These are phyloP conservation scores for Picea sitchensis DNA, from an alignment of 75 land plant genomes.

Conservation along the genomic window DNA sequence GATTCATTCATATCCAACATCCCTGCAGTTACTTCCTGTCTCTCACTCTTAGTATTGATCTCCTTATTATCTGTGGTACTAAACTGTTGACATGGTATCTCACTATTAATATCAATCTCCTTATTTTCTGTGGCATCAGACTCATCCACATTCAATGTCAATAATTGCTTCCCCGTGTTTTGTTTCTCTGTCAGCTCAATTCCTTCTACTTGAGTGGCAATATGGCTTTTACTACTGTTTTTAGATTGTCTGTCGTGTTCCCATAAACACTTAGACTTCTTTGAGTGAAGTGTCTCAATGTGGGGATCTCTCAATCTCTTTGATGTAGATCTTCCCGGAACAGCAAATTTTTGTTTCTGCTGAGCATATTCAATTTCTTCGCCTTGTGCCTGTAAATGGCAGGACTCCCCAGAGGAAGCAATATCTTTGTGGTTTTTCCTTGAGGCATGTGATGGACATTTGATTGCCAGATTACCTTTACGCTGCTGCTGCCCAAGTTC, in stretches of 20 bases:
- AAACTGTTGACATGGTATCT: background rate
- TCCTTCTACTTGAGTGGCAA: background rate
- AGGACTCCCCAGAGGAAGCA: background rate
- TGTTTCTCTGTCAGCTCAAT: background rate
- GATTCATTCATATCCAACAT: background rate
- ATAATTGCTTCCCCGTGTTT: background rate
- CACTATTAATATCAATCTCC: slow-evolving; percentile 1
- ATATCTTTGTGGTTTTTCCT: background rate
- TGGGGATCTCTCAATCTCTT: background rate
- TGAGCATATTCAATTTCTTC: slow-evolving; percentile 7
- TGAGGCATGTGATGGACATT: background rate
- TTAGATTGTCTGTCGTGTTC: slow-evolving; percentile 5
- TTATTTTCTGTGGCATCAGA: background rate
- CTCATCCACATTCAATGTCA: no score
- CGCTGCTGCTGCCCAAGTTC: background rate
- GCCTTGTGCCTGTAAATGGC: background rate
- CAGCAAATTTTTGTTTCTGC: slow-evolving; percentile 1
- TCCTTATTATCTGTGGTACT: background rate
- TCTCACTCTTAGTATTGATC: background rate
- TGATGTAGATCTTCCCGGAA: background rate
- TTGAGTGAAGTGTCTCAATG: background rate
- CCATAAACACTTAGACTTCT: background rate
- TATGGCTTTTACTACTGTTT: background rate
- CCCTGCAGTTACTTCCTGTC: background rate
- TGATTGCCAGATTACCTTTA: background rate